Base-by-base conservation (phyloP, 768 basidiomycete species). In the Sarcodon sp. region DNA sequence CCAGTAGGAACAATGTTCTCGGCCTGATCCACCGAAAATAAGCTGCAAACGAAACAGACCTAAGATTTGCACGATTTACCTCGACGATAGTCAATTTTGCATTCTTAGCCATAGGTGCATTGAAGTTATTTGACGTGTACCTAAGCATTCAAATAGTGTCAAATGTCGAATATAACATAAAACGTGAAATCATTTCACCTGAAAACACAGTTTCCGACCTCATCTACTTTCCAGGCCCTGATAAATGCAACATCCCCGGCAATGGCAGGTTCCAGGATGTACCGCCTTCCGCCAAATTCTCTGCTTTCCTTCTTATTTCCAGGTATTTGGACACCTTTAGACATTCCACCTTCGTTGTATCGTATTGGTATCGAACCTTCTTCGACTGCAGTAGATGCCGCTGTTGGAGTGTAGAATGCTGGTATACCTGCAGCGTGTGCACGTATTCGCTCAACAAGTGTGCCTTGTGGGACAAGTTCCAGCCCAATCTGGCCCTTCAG, bases 381-480 rank as follows among this genome's bases (percentile, higher is more conserved):
- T 62, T 92, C 86, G 3, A 90, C 76, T 2, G 87, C 87, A 15
- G 89, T 92, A 16, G 75, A 76, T 7, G 87, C 87, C 12, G 92
- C 91, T 0, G 90, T 91, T 12, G 90, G 91, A 5, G 88, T 94
- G 65, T 71, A 93, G 70, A 96, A 91, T n/a, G 84, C 89, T 13
- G 91, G 90, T 51, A 91, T 89, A 45, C 91, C 91, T 9, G 88
- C 86, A 7, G 88, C 90, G 49, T 88, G 85, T 6, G 91, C 86
- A 34, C 90, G 83, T 51, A 92, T 71, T 50, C 90, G 82, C 59
- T 92, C 91, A 12, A 83, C 80, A 39, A 96, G 77, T 11, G 89
- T 92, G 8, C 90, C 91, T 65, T 96, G 91, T 3, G 92, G 91
- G 27, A 88, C 87, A 16, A 94, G 80, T 57, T 94, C 91, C 34